Evolutionary conservation across 257 asterid genomes (phyloP).

Genomic region (Cinchona pubescens): DNA sequence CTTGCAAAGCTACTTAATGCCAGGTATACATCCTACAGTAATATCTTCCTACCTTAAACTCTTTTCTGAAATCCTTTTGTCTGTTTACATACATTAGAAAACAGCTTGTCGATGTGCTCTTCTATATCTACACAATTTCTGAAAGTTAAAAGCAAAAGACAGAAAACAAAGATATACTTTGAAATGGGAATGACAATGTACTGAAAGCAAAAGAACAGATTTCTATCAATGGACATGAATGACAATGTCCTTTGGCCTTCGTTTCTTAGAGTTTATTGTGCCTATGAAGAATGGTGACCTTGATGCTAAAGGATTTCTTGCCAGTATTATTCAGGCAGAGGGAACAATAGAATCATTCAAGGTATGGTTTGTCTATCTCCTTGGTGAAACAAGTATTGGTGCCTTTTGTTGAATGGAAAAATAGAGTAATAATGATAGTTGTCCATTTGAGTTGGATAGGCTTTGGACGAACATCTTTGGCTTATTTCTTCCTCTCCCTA

Average conservation of each 20-base stretch:
- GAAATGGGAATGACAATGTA: not conserved
- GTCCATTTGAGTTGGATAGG: not conserved
- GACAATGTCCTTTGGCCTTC: constrained; percentile 8
- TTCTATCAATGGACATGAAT: not conserved
- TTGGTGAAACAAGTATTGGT: not conserved
- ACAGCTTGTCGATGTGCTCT: not conserved
- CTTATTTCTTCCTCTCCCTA: not conserved
- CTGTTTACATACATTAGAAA: not conserved
- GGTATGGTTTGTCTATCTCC: constrained; percentile 34
- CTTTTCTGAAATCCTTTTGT: not conserved
- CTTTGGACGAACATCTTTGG: not conserved
- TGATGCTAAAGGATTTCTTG: constrained; percentile 73
- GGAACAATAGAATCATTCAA: constrained; percentile 85
- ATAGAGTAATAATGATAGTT: not conserved
- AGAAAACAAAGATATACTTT: not conserved
- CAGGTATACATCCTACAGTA: constrained; percentile 37
- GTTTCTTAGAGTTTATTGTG: constrained; percentile 55
- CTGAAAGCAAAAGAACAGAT: not conserved
- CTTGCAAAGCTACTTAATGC: constrained; percentile 73
- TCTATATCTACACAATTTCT: not conserved
- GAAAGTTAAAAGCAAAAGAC: not conserved
- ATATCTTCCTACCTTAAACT: not conserved
- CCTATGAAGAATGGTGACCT: constrained; percentile 90
- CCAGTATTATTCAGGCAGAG: constrained; percentile 47
- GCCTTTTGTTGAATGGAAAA: constrained; percentile 1